These are phyloP conservation scores for Dendrobium chrysotoxum DNA, from an alignment of 106 monocot species.

Conservation along the genomic window DNA sequence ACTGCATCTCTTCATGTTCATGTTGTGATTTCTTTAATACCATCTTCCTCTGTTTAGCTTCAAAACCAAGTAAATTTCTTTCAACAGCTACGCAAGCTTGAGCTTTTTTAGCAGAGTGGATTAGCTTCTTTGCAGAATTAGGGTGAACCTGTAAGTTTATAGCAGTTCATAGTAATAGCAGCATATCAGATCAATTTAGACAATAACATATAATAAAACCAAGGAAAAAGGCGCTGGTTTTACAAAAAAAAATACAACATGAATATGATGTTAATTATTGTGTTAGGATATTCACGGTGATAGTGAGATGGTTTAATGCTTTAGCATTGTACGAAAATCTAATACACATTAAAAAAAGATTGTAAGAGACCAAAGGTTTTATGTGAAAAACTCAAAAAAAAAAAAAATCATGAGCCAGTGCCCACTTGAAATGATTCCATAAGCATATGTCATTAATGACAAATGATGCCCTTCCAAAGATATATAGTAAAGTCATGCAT, in stretches of 20 bases:
- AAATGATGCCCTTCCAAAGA: not conserved
- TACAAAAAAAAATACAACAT: not conserved
- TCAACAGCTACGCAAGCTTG: not conserved
- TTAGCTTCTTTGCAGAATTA: conserved; percentile 11
- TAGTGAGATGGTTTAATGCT: no score
- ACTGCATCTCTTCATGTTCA: conserved; percentile 10
- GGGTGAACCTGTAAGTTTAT: conserved; percentile 22
- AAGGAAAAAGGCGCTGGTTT: not conserved
- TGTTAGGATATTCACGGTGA: no score
- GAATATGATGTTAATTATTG: no score
- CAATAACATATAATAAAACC: not conserved
- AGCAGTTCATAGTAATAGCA: not conserved
- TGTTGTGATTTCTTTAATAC: not conserved
- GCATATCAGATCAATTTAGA: not conserved
- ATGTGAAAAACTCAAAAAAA: no score
- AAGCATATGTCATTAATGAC: no score
- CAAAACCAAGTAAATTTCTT: conserved; percentile 4
- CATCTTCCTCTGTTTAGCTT: conserved; percentile 13
- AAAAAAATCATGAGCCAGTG: no score
- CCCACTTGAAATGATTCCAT: no score
- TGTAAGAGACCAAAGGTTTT: no score
- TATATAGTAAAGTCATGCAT: not conserved
- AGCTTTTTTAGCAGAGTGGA: conserved; percentile 4
- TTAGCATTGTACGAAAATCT: no score
- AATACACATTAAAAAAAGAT: no score